phyloP scores from a whole-genome alignment of 768 basidiomycete species.

The Crepidotus variabilis region DNA sequence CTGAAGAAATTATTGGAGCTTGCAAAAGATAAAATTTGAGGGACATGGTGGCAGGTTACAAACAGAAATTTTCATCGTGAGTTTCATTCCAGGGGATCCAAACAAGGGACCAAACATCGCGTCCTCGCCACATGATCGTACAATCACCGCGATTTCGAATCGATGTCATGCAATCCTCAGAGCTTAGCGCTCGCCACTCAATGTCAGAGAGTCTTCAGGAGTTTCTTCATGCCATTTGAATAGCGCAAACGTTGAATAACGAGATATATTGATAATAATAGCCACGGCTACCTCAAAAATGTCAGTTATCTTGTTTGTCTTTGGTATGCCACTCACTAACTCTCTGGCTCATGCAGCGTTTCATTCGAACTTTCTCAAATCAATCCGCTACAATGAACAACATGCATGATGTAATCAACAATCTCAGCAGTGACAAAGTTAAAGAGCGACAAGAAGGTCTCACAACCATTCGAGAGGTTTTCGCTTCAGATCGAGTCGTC shows the following conservation, averaged over 20 bases:
- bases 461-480: conserved; percentile 42
- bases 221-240: no score
- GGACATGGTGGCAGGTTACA: conserved; percentile 4
- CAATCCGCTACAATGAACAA: conserved; percentile 19
- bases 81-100: not conserved
- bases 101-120: conserved; percentile 20
- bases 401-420: conserved; percentile 44
- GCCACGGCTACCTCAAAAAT: no score
- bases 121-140: conserved; percentile 11
- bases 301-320: no score
- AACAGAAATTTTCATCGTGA: conserved; percentile 1
- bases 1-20: no score
- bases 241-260: no score
- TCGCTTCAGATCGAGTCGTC: conserved; percentile 45
- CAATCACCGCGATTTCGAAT: not conserved
- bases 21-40: not conserved
- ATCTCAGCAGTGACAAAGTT: conserved; percentile 58
- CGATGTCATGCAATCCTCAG: not conserved
- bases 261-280: no score
- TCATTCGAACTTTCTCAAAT: not conserved
- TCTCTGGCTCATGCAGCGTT: not conserved
- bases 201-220: not conserved
- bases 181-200: not conserved
- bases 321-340: no score
- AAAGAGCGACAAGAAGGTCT: conserved; percentile 71